Conservation (phyloP, 2,329 filamentous ascomycete genomes). For the Ambrosiella cleistominuta region DNA sequence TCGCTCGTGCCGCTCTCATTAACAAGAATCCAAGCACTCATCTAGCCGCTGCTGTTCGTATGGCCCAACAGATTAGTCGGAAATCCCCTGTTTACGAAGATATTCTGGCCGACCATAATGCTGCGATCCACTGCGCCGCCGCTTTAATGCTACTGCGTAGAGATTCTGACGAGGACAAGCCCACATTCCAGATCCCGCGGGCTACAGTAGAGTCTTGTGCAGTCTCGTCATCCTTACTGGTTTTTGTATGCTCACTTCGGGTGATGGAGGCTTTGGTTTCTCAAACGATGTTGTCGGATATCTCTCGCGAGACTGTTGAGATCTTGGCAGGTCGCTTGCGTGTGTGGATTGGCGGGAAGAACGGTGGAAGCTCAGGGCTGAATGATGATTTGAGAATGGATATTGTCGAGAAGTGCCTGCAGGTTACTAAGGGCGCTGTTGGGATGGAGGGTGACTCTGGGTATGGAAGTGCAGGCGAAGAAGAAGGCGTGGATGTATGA, state of each 20-base stretch:
- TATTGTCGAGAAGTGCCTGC: conserved; percentile 38
- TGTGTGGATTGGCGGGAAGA: conserved; percentile 40
- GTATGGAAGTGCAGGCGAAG: conserved; percentile 39
- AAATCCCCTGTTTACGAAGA: conserved; percentile 6
- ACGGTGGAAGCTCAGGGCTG: conserved; percentile 35
- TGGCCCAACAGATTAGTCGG: conserved; percentile 32
- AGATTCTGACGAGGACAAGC: conserved; percentile 21
- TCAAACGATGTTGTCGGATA: conserved; percentile 30
- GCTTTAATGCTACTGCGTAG: conserved; percentile 40
- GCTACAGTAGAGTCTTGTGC: conserved; percentile 19
- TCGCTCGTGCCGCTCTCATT: conserved; percentile 39
- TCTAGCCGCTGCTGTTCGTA: conserved; percentile 27
- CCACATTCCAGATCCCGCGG: conserved; percentile 12
- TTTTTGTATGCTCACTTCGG: conserved; percentile 40
- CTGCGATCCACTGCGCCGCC: conserved; percentile 42
- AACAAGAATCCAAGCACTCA: conserved; percentile 35
- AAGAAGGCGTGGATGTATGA: neutral
- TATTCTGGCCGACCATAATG: conserved; percentile 22
- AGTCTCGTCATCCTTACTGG: conserved; percentile 34
- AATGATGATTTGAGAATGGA: conserved; percentile 31
- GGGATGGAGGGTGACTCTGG: conserved; percentile 43
- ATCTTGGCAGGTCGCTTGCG: conserved; percentile 38
- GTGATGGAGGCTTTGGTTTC: conserved; percentile 36
- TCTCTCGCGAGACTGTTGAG: conserved; percentile 33
- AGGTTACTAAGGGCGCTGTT: conserved; percentile 36